Percentiles rank a stretch among this genome's conserved stretches.
phyloP scores from a whole-genome alignment of 805 yeast genomes.

The Grigorovia transvaalensis region DNA sequence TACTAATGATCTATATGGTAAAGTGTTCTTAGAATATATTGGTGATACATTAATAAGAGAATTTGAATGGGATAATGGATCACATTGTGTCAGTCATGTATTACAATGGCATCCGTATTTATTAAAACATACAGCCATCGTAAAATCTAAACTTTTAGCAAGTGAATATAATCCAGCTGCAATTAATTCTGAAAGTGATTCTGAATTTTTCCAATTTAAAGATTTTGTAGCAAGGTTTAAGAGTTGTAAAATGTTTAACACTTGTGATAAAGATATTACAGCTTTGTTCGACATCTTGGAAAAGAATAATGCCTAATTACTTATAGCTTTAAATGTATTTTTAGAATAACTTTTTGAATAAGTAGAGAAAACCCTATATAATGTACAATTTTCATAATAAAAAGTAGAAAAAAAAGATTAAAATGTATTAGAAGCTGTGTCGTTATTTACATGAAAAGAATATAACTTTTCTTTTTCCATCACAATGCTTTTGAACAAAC shows the following conservation, averaged over 20 bases:
- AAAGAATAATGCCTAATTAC: background rate
- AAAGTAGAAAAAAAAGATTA: too few relatives aligned
- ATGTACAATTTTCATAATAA: too few relatives aligned
- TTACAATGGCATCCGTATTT: slow-evolving; percentile 91
- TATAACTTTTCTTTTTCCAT: background rate
- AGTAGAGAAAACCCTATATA: too few relatives aligned
- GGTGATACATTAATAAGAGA: slow-evolving; percentile 58
- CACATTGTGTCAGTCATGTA: slow-evolving; percentile 65
- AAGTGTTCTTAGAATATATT: slow-evolving; percentile 71
- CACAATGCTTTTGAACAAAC: background rate
- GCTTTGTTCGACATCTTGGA: slow-evolving; percentile 9
- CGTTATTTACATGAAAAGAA: too few relatives aligned
- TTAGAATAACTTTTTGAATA: background rate
- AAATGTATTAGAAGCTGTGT: too few relatives aligned
- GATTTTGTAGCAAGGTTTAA: slow-evolving; percentile 59
- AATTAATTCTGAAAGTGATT: slow-evolving; percentile 17
- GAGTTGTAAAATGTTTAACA: slow-evolving; percentile 39
- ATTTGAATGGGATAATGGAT: slow-evolving; percentile 37
- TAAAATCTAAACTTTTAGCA: slow-evolving; percentile 53
- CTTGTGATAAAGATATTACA: slow-evolving; percentile 40
- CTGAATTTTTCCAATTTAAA: slow-evolving; percentile 44
- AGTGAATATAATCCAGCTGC: slow-evolving; percentile 33
- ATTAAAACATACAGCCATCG: slow-evolving; percentile 59
- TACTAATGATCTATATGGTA: slow-evolving; percentile 53
- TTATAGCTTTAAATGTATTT: background rate